Evolutionary conservation across 768 basidiomycete species (phyloP), one percentile per base, ranked within the genome.

Genomic region (Chalciporus sphaerocephalus): DNA sequence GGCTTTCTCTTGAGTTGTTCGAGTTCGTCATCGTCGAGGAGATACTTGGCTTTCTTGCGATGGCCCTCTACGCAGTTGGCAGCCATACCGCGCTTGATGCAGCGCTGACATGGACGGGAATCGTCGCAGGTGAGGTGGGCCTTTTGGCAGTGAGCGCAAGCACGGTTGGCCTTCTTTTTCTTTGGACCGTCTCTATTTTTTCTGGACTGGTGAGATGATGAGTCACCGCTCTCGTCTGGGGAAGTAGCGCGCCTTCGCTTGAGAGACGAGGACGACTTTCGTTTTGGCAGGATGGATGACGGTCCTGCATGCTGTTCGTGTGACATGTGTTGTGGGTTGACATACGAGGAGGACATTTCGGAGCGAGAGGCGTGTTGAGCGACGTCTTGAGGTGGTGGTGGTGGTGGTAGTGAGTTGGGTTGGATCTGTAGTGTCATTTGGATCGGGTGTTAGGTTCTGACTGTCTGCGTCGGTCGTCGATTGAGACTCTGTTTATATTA

Each of bases 61-160:
- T 88, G 87, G 2, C 96, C 96, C 61, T 99, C 96, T 15, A 87
- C 84, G 59, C 96, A 99, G 43, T 81, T 84, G 42, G 80, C 79
- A 1, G 83, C 87, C 56, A 94, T 86, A 20, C 92, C 92, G 46
- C 94, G 92, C 71, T 95, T 97, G 41, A 92, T 75, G 61, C 96
- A 99, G 33, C 96, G 82, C 53, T 91, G 89, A 69, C 96, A 99
- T 21, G 96, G 96, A 43, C 96, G 87, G 38, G 91, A 83, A 61
- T 97, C 95, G 65, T 98, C 94, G 65, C 95, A 98, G n/a, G 95
- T 98, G 54, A 98, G 73, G 67, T 98, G 95, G 2, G 93, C 92
- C 66, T 92, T 95, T 69, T 97, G 94, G 66, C 95, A 98, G 56
- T 92, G 89, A 51, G 89, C 85, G 63, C 95, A 98, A 38, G 95